These are phyloP conservation scores for Athelia psychrophila DNA, from an alignment of 1,284 basidiomycete species.

Conservation along the genomic window DNA sequence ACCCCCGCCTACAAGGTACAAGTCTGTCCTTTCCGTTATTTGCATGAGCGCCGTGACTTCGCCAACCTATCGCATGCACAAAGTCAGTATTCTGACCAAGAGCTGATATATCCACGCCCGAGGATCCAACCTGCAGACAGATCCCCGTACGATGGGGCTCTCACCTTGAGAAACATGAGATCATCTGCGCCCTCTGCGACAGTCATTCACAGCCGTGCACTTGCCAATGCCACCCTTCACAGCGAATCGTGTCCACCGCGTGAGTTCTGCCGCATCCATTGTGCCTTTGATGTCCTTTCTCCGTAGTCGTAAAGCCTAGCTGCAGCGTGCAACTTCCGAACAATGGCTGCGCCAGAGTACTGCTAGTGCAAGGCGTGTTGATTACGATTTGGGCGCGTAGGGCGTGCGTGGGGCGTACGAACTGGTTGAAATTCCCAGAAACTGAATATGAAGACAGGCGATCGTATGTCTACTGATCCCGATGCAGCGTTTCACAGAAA, in stretches of 20 bases:
- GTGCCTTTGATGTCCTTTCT: background rate
- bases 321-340: background rate
- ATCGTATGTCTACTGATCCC: too few species aligned
- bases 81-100: too few species aligned
- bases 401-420: background rate
- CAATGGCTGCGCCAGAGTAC: background rate
- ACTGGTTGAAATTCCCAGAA: too few species aligned
- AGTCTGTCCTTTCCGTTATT: conserved; percentile 48
- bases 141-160: too few species aligned
- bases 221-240: conserved; percentile 78
- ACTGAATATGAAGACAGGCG: conserved; percentile 1
- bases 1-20: conserved; percentile 75
- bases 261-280: conserved; percentile 72
- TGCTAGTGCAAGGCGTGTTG: background rate
- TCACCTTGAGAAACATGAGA: conserved; percentile 84
- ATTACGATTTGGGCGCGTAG: background rate
- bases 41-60: conserved; percentile 80
- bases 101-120: too few species aligned
- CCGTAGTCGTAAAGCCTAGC: background rate
- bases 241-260: conserved; percentile 79
- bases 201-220: conserved; percentile 71
- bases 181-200: conserved; percentile 76
- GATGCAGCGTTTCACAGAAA: too few species aligned
- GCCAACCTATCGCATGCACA: conserved; percentile 77
- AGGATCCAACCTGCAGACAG: too few species aligned